phyloP scores from a whole-genome alignment of 306 rosid genomes.

The Morella rubra region DNA sequence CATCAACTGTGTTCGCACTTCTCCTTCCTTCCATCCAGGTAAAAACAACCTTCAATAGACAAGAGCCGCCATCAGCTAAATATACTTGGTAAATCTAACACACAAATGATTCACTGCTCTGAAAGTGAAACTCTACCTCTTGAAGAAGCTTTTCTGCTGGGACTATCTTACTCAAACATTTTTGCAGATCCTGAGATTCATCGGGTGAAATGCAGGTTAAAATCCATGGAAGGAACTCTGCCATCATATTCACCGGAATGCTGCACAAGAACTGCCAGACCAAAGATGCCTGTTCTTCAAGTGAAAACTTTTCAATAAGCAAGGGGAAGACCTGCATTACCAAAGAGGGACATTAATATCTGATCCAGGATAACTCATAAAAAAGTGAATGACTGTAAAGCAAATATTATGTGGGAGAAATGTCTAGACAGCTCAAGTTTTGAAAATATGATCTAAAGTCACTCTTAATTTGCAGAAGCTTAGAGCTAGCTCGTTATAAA shows the following conservation, averaged over 20 bases:
- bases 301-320: constrained; percentile 84
- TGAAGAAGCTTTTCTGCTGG: constrained; percentile 98
- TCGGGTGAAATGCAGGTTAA: constrained; percentile 79
- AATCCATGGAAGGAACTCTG: constrained; percentile 94
- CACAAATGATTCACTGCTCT: constrained; percentile 23
- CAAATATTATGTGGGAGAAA: too few relatives aligned
- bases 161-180: constrained; percentile 75
- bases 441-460: constrained; percentile 89
- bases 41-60: constrained; percentile 77
- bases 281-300: constrained; percentile 86
- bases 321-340: constrained; percentile 84
- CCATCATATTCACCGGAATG: constrained; percentile 96
- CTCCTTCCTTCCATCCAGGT: constrained; percentile 82
- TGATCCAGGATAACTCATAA: too few relatives aligned
- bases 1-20: constrained; percentile 33
- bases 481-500: constrained; percentile 78
- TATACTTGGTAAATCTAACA: constrained; percentile 21
- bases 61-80: constrained; percentile 27
- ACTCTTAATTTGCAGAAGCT: constrained; percentile 97
- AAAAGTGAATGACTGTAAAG: too few relatives aligned
- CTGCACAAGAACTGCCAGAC: constrained; percentile 99
- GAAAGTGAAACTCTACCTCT: constrained; percentile 53
- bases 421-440: constrained; percentile 89
- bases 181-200: constrained; percentile 69
- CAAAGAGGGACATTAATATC: constrained; percentile 13